Evolutionary conservation across 371 early-diverging fungal species (phyloP).

Genomic region (Aphelidium insulamus): DNA sequence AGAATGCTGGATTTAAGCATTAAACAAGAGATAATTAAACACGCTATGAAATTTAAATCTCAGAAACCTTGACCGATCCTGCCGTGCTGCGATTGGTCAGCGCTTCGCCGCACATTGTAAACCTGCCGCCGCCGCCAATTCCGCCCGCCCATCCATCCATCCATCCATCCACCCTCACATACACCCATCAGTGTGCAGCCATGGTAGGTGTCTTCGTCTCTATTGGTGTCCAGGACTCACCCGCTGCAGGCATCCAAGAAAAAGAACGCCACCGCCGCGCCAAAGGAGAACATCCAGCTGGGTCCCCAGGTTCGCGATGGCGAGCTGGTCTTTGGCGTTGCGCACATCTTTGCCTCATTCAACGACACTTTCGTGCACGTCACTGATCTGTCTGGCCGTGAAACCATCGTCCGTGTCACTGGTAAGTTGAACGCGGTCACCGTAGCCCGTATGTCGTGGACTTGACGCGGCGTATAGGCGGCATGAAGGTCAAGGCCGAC

Average conservation of each 20-base stretch:
- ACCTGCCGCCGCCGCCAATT: no score
- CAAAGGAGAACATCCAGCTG: slow-evolving; percentile 73
- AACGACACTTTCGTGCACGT: slow-evolving; percentile 99
- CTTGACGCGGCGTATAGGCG: slow-evolving; percentile 31
- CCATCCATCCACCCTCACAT: neutral
- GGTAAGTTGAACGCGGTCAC: slow-evolving; percentile 31
- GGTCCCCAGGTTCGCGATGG: slow-evolving; percentile 96
- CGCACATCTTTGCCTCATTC: slow-evolving; percentile 98
- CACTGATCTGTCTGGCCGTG: slow-evolving; percentile 99
- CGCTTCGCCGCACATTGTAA: no score
- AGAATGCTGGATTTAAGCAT: no score
- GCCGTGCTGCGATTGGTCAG: no score
- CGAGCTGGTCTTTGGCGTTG: slow-evolving; percentile 98
- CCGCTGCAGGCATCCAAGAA: slow-evolving; percentile 38
- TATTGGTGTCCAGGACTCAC: neutral
- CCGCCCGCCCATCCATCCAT: no score
- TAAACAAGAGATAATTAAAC: no score
- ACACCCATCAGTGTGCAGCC: neutral
- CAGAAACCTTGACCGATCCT: no score
- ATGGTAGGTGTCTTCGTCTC: neutral
- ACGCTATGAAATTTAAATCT: no score
- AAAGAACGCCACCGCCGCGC: slow-evolving; percentile 42
- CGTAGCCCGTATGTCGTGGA: slow-evolving; percentile 1
- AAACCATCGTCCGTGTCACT: slow-evolving; percentile 98
- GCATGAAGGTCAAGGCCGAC: slow-evolving; percentile 99